Evolutionary conservation across 2,329 filamentous ascomycete genomes (phyloP).

Genomic region (Hirsutella rhossiliensis): DNA sequence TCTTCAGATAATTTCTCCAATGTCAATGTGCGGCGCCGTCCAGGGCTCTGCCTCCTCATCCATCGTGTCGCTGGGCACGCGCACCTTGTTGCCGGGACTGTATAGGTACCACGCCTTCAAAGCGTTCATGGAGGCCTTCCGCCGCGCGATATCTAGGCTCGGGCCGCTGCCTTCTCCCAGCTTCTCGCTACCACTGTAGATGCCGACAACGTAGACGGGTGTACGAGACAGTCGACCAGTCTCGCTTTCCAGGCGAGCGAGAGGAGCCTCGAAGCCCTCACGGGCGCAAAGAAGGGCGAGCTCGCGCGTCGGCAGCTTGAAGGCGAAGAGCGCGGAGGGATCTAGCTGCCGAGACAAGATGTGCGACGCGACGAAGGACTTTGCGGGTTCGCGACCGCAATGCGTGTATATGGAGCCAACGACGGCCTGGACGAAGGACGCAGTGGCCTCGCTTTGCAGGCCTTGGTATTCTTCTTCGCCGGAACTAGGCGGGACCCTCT

Average conservation of each 20-base stretch:
- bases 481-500: conserved; percentile 25
- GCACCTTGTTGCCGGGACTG: conserved; percentile 55
- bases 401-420: conserved; percentile 81
- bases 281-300: conserved; percentile 71
- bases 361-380: conserved; percentile 73
- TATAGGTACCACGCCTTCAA: conserved; percentile 96
- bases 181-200: conserved; percentile 85
- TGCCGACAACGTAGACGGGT: conserved; percentile 87
- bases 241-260: conserved; percentile 81
- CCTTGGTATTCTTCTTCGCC: conserved; percentile 29
- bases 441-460: conserved; percentile 62
- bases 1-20: conserved; percentile 53
- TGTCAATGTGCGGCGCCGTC: conserved; percentile 57
- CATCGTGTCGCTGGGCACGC: conserved; percentile 59
- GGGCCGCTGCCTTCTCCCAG: conserved; percentile 80
- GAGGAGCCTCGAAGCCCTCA: conserved; percentile 78
- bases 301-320: conserved; percentile 74
- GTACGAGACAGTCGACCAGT: conserved; percentile 76
- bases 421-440: conserved; percentile 71
- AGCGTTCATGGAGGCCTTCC: conserved; percentile 70
- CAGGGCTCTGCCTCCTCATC: conserved; percentile 47
- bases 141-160: conserved; percentile 64
- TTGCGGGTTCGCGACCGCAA: conserved; percentile 64
- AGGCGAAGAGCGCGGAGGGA: conserved; percentile 67
- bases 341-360: conserved; percentile 71